Conservation (phyloP, 2,329 filamentous ascomycete species). For the Epichloe gansuensis region DNA sequence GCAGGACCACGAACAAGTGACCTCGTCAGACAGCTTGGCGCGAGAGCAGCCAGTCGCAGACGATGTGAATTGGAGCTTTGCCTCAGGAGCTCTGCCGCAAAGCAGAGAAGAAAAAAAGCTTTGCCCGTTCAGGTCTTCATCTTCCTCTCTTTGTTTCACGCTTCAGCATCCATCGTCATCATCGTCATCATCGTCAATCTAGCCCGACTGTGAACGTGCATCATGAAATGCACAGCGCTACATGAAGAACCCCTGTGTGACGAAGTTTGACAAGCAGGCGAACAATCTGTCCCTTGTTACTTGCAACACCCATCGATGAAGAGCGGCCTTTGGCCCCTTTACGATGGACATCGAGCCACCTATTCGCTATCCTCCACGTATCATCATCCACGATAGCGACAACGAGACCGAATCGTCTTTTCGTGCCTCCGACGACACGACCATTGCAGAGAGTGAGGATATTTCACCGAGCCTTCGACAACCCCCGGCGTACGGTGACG, state of each 20-base stretch:
- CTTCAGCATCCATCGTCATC: not conserved
- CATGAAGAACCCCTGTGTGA: not conserved
- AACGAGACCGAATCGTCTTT: not conserved
- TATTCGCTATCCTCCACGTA: slow-evolving; percentile 6
- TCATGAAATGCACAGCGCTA: not conserved
- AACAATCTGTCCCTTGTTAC: not conserved
- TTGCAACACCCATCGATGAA: not conserved
- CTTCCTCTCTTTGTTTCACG: not conserved
- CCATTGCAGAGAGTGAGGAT: slow-evolving; percentile 6
- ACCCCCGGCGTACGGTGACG: slow-evolving; percentile 11
- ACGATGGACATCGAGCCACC: slow-evolving; percentile 8
- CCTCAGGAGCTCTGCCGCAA: not conserved
- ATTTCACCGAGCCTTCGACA: slow-evolving; percentile 7
- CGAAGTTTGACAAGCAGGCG: not conserved
- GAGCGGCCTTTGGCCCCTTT: not conserved
- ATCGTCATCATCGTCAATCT: not conserved
- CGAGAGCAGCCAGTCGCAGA: not conserved
- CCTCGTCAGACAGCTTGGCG: not conserved
- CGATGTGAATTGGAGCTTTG: not conserved
- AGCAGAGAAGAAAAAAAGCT: not conserved
- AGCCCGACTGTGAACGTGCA: not conserved
- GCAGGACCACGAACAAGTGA: not conserved
- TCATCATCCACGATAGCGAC: slow-evolving; percentile 3
- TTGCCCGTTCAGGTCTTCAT: not conserved
- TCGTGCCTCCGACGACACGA: slow-evolving; percentile 6